Base-by-base conservation (phyloP, 2,329 filamentous ascomycete species). In the Aspergillaceae sp. region DNA sequence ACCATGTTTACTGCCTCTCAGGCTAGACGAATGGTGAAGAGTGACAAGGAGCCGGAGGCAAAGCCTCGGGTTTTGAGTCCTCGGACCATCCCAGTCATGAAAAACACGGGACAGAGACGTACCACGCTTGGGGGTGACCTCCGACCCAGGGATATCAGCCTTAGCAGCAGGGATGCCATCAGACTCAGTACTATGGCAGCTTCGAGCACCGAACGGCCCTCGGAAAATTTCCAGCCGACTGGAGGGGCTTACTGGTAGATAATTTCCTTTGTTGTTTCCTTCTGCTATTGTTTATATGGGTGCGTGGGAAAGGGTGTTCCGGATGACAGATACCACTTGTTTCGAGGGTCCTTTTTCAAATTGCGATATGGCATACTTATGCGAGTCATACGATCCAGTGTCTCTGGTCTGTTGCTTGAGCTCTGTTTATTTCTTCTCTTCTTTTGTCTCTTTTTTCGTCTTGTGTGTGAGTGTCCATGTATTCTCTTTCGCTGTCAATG, bases 1-100 rank as follows among this genome's bases (percentile, higher is more conserved):
- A 68, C 70, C 5, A 72, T 83, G 63, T 84, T 85, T 63, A 83
- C 79, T 0, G 79, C 81, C 27, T 75, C 77, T 45, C 81, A 84
- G 51, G 81, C 82, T 28, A 73, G 83, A 38, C 73, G 83, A 9
- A 84, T 86, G 79, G 77, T 81, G 35, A 80, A 77, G 58, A 76
- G 72, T 41, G 76, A 81, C 30, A 79, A 78, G 53, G 77, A 78
- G 37, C 70, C 72, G 42, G 74, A 77, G 11, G 72, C 69, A 56
- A 76, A 75, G 49, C 67, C 67, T 35, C 78, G 74, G 47, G 79
- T 85, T 9, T 66, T 85, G 42, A 82, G 79, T 53, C 82, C 83
- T 29, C 72, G 80, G 32, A 74, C 73, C 29, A 70, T 78, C 11
- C 76, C 80, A 1, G 73, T 84, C 29, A 72, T 75, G 56, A 84